Percentiles rank a stretch among this genome's conserved stretches.
Conservation (phyloP, 2,329 filamentous ascomycete genomes). For the Phaeoacremonium minimum region DNA sequence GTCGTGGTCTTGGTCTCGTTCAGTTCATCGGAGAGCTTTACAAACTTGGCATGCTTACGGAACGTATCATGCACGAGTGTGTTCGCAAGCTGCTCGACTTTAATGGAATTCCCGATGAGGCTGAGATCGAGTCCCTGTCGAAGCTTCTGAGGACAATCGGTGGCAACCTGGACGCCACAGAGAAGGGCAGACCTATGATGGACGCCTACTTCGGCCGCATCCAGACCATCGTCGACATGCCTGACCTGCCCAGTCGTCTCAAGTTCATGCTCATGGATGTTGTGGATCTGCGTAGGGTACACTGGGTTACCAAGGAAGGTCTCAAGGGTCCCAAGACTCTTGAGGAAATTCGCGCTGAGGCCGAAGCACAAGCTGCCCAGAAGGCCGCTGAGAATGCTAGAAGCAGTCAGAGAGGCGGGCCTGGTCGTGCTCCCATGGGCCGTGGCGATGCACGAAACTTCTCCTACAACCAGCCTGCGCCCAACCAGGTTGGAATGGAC, state of each 20-base stretch:
- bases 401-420: slow-evolving; percentile 60
- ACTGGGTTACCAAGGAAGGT: slow-evolving; percentile 82
- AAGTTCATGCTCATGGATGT: slow-evolving; percentile 97
- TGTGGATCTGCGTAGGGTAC: slow-evolving; percentile 71
- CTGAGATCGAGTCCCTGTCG: slow-evolving; percentile 91
- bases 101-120: slow-evolving; percentile 87
- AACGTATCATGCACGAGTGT: slow-evolving; percentile 99
- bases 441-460: slow-evolving; percentile 87
- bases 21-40: slow-evolving; percentile 99
- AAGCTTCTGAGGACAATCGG: slow-evolving; percentile 92
- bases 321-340: slow-evolving; percentile 98
- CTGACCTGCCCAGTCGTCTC: slow-evolving; percentile 79
- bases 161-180: slow-evolving; percentile 75
- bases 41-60: slow-evolving; percentile 97
- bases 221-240: slow-evolving; percentile 72
- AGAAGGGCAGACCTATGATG: slow-evolving; percentile 84
- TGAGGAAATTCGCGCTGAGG: slow-evolving; percentile 80
- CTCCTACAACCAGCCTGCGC: slow-evolving; percentile 69
- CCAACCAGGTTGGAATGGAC: slow-evolving; percentile 86
- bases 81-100: slow-evolving; percentile 96
- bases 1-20: slow-evolving; percentile 93
- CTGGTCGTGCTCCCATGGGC: slow-evolving; percentile 59
- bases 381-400: slow-evolving; percentile 72
- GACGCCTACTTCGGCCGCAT: slow-evolving; percentile 92
- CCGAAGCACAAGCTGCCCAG: slow-evolving; percentile 71